These are phyloP conservation scores for Phytophthora hybrid DNA, from an alignment of 352 stramenopile species.

Conservation along the genomic window DNA sequence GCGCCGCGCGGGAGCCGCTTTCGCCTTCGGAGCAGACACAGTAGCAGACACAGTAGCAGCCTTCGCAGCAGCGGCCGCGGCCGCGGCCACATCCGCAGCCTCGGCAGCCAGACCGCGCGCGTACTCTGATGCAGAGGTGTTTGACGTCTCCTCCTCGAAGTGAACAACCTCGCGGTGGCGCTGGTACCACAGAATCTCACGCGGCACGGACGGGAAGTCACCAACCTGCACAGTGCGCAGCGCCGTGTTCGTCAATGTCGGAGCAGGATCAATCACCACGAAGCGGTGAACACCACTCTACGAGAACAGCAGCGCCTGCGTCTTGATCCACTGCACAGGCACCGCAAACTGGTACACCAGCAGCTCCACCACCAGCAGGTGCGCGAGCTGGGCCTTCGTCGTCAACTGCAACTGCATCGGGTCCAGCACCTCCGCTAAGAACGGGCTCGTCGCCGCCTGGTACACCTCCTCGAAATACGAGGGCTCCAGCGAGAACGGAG, in stretches of 20 bases:
- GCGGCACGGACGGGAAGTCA: conserved; percentile 59
- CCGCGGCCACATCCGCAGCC: conserved; percentile 15
- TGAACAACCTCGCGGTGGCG: conserved; percentile 83
- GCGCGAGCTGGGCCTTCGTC: conserved; percentile 70
- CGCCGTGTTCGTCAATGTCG: conserved; percentile 89
- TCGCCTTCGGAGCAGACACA: conserved; percentile 37
- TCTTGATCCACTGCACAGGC: conserved; percentile 92
- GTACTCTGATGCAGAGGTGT: conserved; percentile 75
- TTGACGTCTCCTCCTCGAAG: conserved; percentile 73
- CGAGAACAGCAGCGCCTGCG: conserved; percentile 80
- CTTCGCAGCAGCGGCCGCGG: conserved; percentile 51
- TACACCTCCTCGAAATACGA: conserved; percentile 83
- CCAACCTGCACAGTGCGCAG: conserved; percentile 75
- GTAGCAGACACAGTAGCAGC: conserved; percentile 49
- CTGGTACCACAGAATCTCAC: conserved; percentile 87
- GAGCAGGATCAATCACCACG: conserved; percentile 83
- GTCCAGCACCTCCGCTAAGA: conserved; percentile 69
- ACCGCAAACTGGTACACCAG: conserved; percentile 91
- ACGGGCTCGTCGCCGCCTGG: conserved; percentile 74
- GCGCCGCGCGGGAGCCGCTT: conserved; percentile 45
- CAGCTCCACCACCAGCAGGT: conserved; percentile 86
- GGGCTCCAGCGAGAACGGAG: conserved; percentile 79
- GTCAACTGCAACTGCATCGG: conserved; percentile 79
- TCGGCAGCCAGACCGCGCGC: conserved; percentile 47
- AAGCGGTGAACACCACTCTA: conserved; percentile 66